These are phyloP conservation scores for Globisporangium megalacanthum DNA, from an alignment of 352 stramenopile species.

Conservation along the genomic window DNA sequence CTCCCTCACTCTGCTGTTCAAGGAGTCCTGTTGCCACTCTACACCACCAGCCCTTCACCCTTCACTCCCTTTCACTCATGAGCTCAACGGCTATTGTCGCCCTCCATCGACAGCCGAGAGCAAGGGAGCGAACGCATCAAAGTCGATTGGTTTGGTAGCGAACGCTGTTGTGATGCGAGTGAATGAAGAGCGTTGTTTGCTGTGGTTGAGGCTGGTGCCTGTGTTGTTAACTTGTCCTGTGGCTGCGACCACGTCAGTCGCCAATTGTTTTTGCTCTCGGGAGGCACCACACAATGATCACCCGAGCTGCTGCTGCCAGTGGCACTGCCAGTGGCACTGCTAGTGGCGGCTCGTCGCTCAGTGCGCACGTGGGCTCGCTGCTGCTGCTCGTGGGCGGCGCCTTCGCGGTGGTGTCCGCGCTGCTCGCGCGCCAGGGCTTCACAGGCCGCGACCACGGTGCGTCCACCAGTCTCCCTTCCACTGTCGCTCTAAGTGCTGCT, in stretches of 20 bases:
- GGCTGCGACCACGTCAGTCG: no score
- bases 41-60: no score
- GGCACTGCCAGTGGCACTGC: not conserved
- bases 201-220: no score
- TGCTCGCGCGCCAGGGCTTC: conserved; percentile 52
- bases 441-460: conserved; percentile 51
- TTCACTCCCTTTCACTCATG: no score
- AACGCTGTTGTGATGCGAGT: no score
- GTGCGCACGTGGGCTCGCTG: conserved; percentile 27
- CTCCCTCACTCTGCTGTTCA: not conserved
- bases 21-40: not conserved
- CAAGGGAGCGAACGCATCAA: no score
- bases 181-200: no score
- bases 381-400: conserved; percentile 34
- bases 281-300: not conserved
- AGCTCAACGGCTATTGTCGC: no score
- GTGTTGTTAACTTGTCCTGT: no score
- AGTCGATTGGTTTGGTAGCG: no score
- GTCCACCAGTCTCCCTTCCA: not conserved
- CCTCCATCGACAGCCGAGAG: no score
- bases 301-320: not conserved
- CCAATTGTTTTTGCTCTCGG: not conserved
- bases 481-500: not conserved
- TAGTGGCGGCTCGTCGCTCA: conserved; percentile 1
- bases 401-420: conserved; percentile 33